phyloP scores from a whole-genome alignment of 108 stramenopile species.

The Discostella stelligeroides region DNA sequence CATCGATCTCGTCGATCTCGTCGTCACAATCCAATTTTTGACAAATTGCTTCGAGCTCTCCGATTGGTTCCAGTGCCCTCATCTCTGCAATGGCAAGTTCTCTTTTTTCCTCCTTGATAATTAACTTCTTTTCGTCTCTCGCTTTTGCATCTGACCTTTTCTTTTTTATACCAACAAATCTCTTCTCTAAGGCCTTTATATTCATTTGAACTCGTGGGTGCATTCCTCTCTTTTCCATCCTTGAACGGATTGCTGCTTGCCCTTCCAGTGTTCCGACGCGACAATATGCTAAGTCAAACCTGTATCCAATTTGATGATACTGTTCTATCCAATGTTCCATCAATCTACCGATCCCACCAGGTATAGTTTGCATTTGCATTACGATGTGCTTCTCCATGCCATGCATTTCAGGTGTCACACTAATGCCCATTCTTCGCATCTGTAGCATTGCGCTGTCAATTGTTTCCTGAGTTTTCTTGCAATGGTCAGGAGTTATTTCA shows the following conservation, averaged over 20 bases:
- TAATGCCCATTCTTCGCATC: constrained; percentile 12
- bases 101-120: background rate
- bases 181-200: background rate
- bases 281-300: constrained; percentile 11
- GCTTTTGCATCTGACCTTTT: background rate
- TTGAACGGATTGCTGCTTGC: background rate
- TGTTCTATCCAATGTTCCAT: constrained; percentile 35
- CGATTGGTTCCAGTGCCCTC: no score
- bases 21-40: no score
- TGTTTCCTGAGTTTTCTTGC: background rate
- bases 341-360: constrained; percentile 18
- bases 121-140: background rate
- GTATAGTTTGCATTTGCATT: constrained; percentile 13
- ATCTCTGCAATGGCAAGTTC: background rate
- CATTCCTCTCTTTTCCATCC: background rate
- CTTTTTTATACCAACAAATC: background rate
- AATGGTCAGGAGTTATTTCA: background rate
- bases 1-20: no score
- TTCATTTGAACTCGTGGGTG: background rate
- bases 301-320: constrained; percentile 20
- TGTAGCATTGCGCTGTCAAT: constrained; percentile 4
- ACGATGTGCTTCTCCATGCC: constrained; percentile 27
- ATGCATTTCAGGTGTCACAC: constrained; percentile 19
- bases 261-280: background rate
- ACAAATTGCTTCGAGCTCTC: no score